Percentiles rank a stretch among this genome's conserved stretches.
phyloP scores from a whole-genome alignment of 2,329 filamentous ascomycete species.

The Aspergillus aculeatus region DNA sequence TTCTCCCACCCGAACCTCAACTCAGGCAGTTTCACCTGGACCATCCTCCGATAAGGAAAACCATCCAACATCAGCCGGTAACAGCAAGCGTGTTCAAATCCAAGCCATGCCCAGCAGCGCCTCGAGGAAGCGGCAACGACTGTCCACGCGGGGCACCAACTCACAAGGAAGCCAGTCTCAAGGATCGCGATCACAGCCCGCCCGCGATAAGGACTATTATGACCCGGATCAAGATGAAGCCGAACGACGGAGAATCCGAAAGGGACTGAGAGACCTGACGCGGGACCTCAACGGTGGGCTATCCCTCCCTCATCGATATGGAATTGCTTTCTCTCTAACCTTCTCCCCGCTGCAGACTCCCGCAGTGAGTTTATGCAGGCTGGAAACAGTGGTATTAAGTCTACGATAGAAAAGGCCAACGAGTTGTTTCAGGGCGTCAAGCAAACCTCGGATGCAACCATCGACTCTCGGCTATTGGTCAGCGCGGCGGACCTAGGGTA shows the following conservation, averaged over 20 bases:
- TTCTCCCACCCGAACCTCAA: slow-evolving; percentile 16
- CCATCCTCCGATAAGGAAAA: slow-evolving; percentile 54
- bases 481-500: slow-evolving; percentile 76
- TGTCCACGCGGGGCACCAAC: slow-evolving; percentile 36
- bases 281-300: slow-evolving; percentile 57
- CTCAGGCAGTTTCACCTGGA: slow-evolving; percentile 33
- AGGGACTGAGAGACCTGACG: slow-evolving; percentile 66
- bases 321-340: not conserved
- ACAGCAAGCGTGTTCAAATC: slow-evolving; percentile 46
- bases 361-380: slow-evolving; percentile 68
- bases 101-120: slow-evolving; percentile 37
- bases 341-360: slow-evolving; percentile 54
- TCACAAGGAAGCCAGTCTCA: slow-evolving; percentile 26
- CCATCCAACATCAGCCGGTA: slow-evolving; percentile 21
- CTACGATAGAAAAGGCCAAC: slow-evolving; percentile 67
- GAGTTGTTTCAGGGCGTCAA: slow-evolving; percentile 66
- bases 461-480: slow-evolving; percentile 85
- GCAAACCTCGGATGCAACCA: slow-evolving; percentile 85
- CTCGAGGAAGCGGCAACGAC: slow-evolving; percentile 45
- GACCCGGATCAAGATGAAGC: slow-evolving; percentile 80
- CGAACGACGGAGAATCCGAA: slow-evolving; percentile 69
- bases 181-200: slow-evolving; percentile 27
- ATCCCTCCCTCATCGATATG: not conserved
- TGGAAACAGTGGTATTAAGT: slow-evolving; percentile 63
- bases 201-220: slow-evolving; percentile 57